Conservation (phyloP, 179 eudicot species). For the Kewa caespitosa region DNA sequence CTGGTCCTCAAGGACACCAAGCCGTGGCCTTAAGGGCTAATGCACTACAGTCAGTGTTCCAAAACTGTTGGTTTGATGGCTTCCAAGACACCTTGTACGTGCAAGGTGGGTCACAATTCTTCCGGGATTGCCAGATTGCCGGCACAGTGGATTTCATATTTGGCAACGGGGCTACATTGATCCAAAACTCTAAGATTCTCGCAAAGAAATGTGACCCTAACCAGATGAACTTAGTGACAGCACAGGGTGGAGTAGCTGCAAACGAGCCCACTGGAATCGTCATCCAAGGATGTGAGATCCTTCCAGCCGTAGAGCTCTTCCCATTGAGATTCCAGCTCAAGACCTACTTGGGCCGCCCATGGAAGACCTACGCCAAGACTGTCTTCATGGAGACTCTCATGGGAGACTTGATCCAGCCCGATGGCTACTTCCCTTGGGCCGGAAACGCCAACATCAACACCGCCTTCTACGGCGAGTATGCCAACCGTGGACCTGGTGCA, state of each 20-base stretch:
- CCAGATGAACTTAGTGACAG: constrained; percentile 40
- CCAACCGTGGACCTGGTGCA: constrained; percentile 42
- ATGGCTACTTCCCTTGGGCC: constrained; percentile 36
- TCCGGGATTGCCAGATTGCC: constrained; percentile 37
- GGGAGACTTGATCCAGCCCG: constrained; percentile 42
- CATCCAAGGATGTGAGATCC: constrained; percentile 34
- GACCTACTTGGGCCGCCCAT: constrained; percentile 48
- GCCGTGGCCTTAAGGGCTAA: constrained; percentile 43
- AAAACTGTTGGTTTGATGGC: constrained; percentile 41
- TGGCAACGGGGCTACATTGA: constrained; percentile 41
- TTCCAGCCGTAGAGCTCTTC: constrained; percentile 8
- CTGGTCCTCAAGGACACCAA: constrained; percentile 43
- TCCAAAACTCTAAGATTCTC: constrained; percentile 29
- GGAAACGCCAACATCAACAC: constrained; percentile 18
- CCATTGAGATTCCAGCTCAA: constrained; percentile 17
- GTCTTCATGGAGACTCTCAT: constrained; percentile 36
- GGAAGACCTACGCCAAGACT: constrained; percentile 35
- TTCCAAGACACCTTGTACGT: constrained; percentile 44
- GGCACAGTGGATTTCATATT: constrained; percentile 49
- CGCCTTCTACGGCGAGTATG: constrained; percentile 34
- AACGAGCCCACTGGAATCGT: constrained; percentile 41
- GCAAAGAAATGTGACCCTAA: constrained; percentile 24
- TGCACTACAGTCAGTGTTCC: constrained; percentile 35
- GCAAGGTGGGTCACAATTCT: constrained; percentile 49
- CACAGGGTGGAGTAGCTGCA: constrained; percentile 36